Conservation (phyloP, 208 protist species). For the Leishmania amazonensis region DNA sequence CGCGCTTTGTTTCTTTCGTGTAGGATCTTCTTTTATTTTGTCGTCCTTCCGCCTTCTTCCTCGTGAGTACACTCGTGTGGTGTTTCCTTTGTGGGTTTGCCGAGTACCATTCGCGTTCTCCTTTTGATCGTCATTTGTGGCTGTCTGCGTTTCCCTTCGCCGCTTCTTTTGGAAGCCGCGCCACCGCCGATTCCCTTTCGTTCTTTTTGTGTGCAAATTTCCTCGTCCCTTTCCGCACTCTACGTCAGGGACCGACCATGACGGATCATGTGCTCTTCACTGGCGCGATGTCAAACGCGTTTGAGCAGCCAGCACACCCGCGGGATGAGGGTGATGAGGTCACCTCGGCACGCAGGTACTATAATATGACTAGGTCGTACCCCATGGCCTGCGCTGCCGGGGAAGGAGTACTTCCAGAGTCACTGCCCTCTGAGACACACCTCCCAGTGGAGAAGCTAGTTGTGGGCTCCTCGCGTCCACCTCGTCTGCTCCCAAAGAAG, state of each 20-base stretch:
- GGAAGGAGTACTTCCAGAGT: background rate
- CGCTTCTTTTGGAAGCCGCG: background rate
- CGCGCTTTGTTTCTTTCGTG: background rate
- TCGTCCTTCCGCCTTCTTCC: too few relatives aligned
- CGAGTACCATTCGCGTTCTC: background rate
- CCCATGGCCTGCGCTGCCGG: background rate
- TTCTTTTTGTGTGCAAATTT: background rate
- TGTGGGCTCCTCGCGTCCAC: background rate
- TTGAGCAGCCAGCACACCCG: background rate
- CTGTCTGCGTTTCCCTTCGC: background rate
- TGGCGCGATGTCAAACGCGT: background rate
- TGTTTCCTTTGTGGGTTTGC: background rate
- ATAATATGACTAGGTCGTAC: background rate
- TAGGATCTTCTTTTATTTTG: background rate
- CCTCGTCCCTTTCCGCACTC: background rate
- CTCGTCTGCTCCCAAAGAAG: background rate
- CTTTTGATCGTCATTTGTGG: background rate
- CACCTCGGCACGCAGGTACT: slow-evolving; percentile 4
- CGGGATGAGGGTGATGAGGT: background rate
- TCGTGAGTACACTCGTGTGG: background rate
- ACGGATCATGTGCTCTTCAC: background rate
- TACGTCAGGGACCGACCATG: background rate
- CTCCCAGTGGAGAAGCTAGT: background rate
- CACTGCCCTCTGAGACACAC: background rate
- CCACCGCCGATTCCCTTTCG: background rate